Percentiles rank a stretch among this genome's conserved stretches.
Conservation (phyloP, 73 alveolate genomes). For the Tetrahymena malaccensis region DNA sequence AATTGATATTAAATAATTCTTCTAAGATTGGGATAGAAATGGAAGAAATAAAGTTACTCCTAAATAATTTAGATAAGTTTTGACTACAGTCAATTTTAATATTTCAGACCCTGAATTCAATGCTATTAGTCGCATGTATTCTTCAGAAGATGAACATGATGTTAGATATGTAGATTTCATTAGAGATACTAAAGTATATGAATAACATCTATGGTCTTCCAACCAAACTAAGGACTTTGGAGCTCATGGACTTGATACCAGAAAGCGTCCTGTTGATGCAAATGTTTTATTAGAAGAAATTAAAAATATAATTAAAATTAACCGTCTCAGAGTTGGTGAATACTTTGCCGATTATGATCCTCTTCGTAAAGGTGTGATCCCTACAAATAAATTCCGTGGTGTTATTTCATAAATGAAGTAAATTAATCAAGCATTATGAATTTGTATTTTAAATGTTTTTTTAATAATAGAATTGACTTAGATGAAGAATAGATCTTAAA, state of each 20-base stretch:
- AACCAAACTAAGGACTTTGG: constrained; percentile 48
- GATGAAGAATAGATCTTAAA: constrained; percentile 66
- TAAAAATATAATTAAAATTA: constrained; percentile 73
- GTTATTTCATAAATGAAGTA: constrained; percentile 64
- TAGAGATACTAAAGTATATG: constrained; percentile 55
- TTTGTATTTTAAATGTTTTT: constrained; percentile 33
- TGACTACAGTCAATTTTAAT: constrained; percentile 61
- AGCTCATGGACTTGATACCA: background rate
- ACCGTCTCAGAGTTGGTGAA: constrained; percentile 88
- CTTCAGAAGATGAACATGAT: constrained; percentile 58
- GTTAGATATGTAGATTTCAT: constrained; percentile 77
- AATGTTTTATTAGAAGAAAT: constrained; percentile 58
- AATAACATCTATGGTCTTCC: constrained; percentile 30
- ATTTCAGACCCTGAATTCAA: constrained; percentile 68
- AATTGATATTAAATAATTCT: constrained; percentile 79
- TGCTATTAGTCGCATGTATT: constrained; percentile 70
- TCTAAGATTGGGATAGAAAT: constrained; percentile 80
- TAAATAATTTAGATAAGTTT: constrained; percentile 72
- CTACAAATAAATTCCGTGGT: constrained; percentile 79
- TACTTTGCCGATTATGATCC: constrained; percentile 86
- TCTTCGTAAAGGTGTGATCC: constrained; percentile 83
- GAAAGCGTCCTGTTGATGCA: background rate
- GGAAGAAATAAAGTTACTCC: constrained; percentile 77
- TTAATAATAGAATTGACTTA: constrained; percentile 39
- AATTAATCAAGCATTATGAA: background rate